Evolutionary conservation across 1,284 basidiomycete species (phyloP).

Genomic region (Thecaphora thlaspeos): DNA sequence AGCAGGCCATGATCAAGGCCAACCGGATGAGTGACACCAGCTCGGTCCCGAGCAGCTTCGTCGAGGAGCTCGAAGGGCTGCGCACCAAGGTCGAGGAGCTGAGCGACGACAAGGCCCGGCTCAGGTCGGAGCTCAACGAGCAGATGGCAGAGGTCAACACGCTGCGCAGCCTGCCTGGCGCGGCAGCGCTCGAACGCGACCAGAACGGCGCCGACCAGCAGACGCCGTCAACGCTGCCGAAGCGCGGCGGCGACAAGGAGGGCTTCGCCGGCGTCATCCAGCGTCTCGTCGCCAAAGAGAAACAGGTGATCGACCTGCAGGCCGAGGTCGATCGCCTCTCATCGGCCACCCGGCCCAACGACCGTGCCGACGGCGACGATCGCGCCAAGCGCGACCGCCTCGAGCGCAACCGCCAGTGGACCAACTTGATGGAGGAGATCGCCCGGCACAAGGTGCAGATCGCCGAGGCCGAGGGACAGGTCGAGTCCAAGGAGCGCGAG

Average conservation of each 20-base stretch:
- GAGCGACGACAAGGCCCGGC: conserved; percentile 66
- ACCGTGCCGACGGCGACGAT: conserved; percentile 34
- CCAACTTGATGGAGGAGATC: conserved; percentile 74
- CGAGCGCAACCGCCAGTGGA: conserved; percentile 76
- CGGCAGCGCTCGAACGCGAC: conserved; percentile 13
- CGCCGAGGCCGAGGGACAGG: conserved; percentile 63
- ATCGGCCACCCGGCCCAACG: conserved; percentile 19
- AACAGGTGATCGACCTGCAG: conserved; percentile 73
- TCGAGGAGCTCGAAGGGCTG: conserved; percentile 68
- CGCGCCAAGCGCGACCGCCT: conserved; percentile 71
- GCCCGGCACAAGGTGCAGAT: conserved; percentile 69
- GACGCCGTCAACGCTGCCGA: conserved; percentile 19
- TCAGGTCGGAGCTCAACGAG: conserved; percentile 65
- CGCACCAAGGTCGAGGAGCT: conserved; percentile 66
- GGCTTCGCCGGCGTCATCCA: conserved; percentile 76
- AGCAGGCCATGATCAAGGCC: conserved; percentile 64
- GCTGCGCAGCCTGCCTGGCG: conserved; percentile 63
- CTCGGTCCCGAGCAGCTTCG: conserved; percentile 61
- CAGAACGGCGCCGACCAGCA: conserved; percentile 5
- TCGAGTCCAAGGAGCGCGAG: conserved; percentile 70
- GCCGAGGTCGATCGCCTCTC: conserved; percentile 67
- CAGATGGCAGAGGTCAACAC: conserved; percentile 69
- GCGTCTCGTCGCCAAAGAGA: conserved; percentile 78
- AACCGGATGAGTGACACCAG: conserved; percentile 61
- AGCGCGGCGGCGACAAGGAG: conserved; percentile 46